phyloP scores from a whole-genome alignment of 305 asterid species.

The Rubia peregrina region DNA sequence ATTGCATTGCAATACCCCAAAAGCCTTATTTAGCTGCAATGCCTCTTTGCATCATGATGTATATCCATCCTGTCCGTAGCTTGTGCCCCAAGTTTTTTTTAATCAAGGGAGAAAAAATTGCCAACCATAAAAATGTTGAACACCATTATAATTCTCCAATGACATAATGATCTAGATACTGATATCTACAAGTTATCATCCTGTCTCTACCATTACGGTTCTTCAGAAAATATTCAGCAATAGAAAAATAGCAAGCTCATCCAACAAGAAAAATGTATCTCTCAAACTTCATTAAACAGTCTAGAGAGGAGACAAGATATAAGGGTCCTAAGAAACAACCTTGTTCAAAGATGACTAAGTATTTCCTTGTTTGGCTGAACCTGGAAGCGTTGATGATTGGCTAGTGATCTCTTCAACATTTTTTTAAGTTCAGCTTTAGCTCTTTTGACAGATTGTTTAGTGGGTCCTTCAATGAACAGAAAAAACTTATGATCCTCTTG shows the following conservation, averaged over 20 bases:
- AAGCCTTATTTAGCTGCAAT: too few species aligned
- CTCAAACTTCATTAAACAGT: constrained; percentile 1
- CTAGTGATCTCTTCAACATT: constrained; percentile 78
- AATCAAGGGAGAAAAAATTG: not conserved
- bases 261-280: not conserved
- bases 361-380: constrained; percentile 84
- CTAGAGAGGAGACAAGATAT: not conserved
- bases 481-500: constrained; percentile 84
- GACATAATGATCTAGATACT: not conserved
- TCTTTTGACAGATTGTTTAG: constrained; percentile 85
- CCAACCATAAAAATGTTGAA: not conserved
- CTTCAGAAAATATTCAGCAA: not conserved
- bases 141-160: not conserved
- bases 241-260: not conserved
- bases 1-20: too few species aligned
- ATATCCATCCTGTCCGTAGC: too few species aligned
- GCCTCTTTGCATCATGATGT: too few species aligned
- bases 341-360: constrained; percentile 54
- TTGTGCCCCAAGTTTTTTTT: too few species aligned
- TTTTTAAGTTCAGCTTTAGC: constrained; percentile 91
- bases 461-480: constrained; percentile 89
- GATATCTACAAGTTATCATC: not conserved
- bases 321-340: not conserved
- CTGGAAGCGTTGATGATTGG: constrained; percentile 85
- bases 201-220: too few species aligned